These are phyloP conservation scores for Gonapodya prolifera DNA, from an alignment of 192 early-diverging fungal genomes.

Conservation along the genomic window DNA sequence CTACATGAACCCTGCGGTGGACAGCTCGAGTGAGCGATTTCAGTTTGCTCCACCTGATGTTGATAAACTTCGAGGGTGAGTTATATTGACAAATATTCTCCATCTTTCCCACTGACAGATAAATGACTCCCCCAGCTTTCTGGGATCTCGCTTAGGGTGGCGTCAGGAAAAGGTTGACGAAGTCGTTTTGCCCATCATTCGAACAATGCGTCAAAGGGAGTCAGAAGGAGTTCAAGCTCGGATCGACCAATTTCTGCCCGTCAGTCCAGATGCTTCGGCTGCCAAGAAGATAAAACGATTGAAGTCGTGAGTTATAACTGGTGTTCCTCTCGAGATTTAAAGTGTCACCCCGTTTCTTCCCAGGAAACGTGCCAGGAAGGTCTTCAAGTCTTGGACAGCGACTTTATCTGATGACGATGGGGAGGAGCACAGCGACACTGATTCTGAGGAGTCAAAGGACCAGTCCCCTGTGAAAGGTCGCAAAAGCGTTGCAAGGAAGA, in stretches of 20 bases:
- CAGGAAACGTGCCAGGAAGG: not conserved
- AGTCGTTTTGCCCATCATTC: constrained; percentile 56
- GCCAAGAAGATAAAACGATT: not conserved
- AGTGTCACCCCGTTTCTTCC: not conserved
- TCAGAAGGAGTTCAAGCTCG: not conserved
- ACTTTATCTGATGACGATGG: not conserved
- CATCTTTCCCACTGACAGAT: not conserved
- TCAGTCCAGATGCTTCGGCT: not conserved
- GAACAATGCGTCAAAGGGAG: constrained; percentile 17
- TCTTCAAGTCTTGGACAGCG: not conserved
- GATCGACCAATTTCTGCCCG: constrained; percentile 1
- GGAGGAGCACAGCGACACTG: not conserved
- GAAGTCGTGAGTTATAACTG: not conserved
- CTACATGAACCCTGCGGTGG: constrained; percentile 68
- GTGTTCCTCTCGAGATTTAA: not conserved
- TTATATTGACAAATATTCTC: not conserved
- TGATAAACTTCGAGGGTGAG: constrained; percentile 37
- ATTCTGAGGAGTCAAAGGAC: not conserved
- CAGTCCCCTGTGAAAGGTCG: too few relatives aligned
- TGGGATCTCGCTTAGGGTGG: constrained; percentile 51
- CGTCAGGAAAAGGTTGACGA: constrained; percentile 49
- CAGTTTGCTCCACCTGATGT: constrained; percentile 61
- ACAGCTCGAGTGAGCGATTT: constrained; percentile 40
- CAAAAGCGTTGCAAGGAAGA: too few relatives aligned
- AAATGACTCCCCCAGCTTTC: constrained; percentile 16